Evolutionary conservation across 2,329 filamentous ascomycete species (phyloP).

Genomic region (Monilinia aucupariae): DNA sequence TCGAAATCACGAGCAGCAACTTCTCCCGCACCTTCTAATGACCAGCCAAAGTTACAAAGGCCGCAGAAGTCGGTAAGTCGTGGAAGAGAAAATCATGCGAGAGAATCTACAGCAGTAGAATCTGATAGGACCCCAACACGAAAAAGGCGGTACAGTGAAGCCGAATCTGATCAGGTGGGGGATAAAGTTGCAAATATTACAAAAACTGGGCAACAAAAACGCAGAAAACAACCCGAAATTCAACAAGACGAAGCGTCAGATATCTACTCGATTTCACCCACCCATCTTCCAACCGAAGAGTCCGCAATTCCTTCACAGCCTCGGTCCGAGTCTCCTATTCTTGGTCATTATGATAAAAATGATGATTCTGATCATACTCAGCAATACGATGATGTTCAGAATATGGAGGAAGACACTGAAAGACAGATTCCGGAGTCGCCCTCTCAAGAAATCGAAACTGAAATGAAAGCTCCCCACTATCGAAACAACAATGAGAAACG

Average conservation of each 20-base stretch:
- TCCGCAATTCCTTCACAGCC: not conserved
- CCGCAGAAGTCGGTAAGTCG: not conserved
- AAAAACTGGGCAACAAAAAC: not conserved
- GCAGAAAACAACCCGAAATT: not conserved
- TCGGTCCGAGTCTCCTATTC: constrained; percentile 14
- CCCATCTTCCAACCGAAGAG: not conserved
- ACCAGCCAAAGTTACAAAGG: not conserved
- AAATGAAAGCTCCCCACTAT: not conserved
- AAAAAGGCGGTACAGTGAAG: not conserved
- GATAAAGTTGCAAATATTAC: not conserved
- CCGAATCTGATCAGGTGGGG: not conserved
- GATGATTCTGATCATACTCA: not conserved
- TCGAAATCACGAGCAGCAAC: not conserved
- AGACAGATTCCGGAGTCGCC: not conserved
- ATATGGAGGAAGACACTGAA: not conserved
- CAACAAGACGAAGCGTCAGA: not conserved
- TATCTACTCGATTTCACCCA: not conserved
- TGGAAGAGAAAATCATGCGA: not conserved
- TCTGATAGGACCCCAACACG: not conserved
- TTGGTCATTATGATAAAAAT: constrained; percentile 10
- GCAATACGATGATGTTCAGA: not conserved
- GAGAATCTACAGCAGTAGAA: not conserved
- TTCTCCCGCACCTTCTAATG: not conserved
- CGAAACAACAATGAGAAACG: not conserved
- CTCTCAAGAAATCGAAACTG: not conserved